Conservation (phyloP, 768 basidiomycete species). For the Neoboletus magnificus region DNA sequence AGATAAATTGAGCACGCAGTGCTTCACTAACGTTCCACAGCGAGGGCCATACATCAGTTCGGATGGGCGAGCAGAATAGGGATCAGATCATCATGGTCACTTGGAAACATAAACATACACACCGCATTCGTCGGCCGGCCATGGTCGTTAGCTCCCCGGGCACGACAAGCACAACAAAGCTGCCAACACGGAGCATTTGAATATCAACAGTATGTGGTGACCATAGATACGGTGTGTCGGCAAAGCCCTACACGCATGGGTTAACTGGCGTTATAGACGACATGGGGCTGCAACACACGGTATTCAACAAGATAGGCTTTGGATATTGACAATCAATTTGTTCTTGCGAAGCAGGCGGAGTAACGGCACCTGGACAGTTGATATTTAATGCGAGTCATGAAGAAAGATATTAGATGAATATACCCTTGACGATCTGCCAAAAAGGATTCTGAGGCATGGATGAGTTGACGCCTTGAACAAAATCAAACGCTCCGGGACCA, state of each 20-base stretch:
- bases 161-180: conserved; percentile 71
- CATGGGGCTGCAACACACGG: conserved; percentile 20
- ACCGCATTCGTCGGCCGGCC: conserved; percentile 76
- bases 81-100: not conserved
- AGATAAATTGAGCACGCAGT: conserved; percentile 60
- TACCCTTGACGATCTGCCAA: conserved; percentile 74
- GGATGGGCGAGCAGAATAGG: not conserved
- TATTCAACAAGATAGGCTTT: conserved; percentile 77
- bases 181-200: conserved; percentile 75
- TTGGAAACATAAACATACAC: conserved; percentile 17
- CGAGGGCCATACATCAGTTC: not conserved
- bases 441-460: conserved; percentile 68
- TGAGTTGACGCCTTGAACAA: conserved; percentile 69
- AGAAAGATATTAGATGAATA: not conserved
- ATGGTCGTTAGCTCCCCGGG: conserved; percentile 83
- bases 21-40: conserved; percentile 49
- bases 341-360: conserved; percentile 56
- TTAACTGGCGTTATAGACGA: conserved; percentile 16
- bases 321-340: conserved; percentile 72
- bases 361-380: conserved; percentile 37
- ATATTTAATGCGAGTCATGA: not conserved
- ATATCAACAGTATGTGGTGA: conserved; percentile 68
- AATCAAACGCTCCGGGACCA: conserved; percentile 78
- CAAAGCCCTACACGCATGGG: conserved; percentile 48
- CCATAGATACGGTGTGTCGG: conserved; percentile 70